Percentiles rank a stretch among this genome's conserved stretches.
These are phyloP conservation scores for Lathyrus aphaca DNA, from an alignment of 306 rosid genomes.

Conservation along the genomic window DNA sequence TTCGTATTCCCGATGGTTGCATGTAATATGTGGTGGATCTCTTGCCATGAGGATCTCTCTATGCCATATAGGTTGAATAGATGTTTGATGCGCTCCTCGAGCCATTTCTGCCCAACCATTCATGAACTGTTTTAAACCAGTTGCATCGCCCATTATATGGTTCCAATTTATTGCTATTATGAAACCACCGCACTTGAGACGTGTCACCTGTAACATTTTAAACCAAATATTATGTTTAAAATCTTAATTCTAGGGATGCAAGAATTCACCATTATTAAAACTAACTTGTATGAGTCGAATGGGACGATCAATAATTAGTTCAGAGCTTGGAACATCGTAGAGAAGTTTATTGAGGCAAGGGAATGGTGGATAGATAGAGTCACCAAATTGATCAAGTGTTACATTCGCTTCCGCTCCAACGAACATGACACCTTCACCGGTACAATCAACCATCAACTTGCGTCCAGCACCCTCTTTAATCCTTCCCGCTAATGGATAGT, in stretches of 20 bases:
- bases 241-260: no score
- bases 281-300: conserved; percentile 35
- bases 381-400: no score
- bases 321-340: conserved; percentile 45
- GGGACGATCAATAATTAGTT: conserved; percentile 42
- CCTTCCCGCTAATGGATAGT: conserved; percentile 38
- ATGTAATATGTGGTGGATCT: conserved; percentile 36
- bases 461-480: no score
- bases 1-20: conserved; percentile 32
- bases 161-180: neutral
- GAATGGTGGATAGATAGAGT: conserved; percentile 35
- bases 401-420: no score
- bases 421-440: no score
- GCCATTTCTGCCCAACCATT: conserved; percentile 33
- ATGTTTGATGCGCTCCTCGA: conserved; percentile 33
- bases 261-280: no score
- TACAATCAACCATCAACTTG: no score
- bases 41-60: conserved; percentile 45
- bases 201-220: conserved; percentile 37
- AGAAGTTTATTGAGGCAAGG: conserved; percentile 52
- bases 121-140: conserved; percentile 35
- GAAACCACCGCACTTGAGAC: conserved; percentile 49
- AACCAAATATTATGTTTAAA: neutral
- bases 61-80: conserved; percentile 42
- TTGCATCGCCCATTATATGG: conserved; percentile 34